A percentile compares a stretch with the other conserved stretches of the same genome.
Conservation (phyloP, 1,284 basidiomycete species). For the Ustilago trichophora region DNA sequence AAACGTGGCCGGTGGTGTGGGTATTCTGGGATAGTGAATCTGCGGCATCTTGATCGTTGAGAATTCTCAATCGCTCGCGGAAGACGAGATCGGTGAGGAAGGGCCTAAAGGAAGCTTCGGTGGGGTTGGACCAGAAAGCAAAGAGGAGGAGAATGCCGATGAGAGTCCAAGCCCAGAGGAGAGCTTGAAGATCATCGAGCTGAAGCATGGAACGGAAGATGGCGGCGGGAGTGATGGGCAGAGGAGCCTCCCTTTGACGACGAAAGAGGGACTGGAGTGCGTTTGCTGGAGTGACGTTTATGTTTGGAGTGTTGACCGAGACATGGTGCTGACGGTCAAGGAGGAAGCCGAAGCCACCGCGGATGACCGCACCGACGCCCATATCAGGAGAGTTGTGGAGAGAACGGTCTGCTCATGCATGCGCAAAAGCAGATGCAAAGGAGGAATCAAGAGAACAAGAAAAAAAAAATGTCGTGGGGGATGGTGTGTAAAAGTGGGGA, state of each 20-base stretch:
- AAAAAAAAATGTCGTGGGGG: background rate
- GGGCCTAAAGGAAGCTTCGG: conserved; percentile 87
- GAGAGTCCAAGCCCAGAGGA: conserved; percentile 50
- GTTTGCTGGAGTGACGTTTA: conserved; percentile 35
- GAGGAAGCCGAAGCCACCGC: conserved; percentile 42
- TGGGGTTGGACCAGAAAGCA: conserved; percentile 91
- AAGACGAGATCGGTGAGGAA: conserved; percentile 96
- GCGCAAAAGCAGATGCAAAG: background rate
- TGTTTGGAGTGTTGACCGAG: conserved; percentile 2
- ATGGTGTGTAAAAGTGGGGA: background rate
- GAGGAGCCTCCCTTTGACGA: conserved; percentile 29
- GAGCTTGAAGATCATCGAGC: conserved; percentile 37
- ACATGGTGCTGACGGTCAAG: conserved; percentile 24
- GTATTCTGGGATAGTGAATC: conserved; percentile 5
- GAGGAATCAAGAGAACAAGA: background rate
- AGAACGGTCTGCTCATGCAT: conserved; percentile 15
- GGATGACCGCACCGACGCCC: conserved; percentile 36
- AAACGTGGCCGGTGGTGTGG: background rate
- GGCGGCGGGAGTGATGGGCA: conserved; percentile 35
- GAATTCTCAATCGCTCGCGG: conserved; percentile 86
- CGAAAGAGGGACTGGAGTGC: conserved; percentile 34
- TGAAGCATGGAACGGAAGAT: conserved; percentile 35
- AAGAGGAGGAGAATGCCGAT: conserved; percentile 48
- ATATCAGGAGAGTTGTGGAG: conserved; percentile 13
- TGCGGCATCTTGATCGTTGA: conserved; percentile 66